Conservation (phyloP, 306 rosid genomes). For the Cucumis cinereus region DNA sequence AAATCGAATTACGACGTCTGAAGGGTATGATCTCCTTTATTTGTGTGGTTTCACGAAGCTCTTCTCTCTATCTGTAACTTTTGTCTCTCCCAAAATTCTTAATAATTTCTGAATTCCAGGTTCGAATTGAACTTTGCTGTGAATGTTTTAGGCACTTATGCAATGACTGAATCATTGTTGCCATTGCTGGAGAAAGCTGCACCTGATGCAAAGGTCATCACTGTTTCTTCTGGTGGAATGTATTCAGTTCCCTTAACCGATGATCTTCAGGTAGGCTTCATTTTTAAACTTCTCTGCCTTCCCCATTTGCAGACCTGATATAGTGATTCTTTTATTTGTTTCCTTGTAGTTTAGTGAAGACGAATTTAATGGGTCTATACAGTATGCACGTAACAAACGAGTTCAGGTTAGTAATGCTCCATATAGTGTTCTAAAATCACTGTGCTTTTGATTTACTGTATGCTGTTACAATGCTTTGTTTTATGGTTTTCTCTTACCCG, state of each 20-base stretch:
- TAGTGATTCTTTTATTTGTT: slow-evolving; percentile 6
- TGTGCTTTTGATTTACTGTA: background rate
- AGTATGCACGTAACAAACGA: slow-evolving; percentile 82
- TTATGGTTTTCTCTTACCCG: background rate
- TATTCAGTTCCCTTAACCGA: slow-evolving; percentile 58
- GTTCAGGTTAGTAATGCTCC: slow-evolving; percentile 42
- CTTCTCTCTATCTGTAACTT: background rate
- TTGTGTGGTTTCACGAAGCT: background rate
- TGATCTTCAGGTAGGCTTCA: slow-evolving; percentile 56
- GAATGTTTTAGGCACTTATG: slow-evolving; percentile 66
- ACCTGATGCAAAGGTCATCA: slow-evolving; percentile 85
- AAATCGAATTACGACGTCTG: slow-evolving; percentile 58
- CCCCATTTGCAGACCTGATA: background rate
- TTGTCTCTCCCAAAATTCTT: background rate
- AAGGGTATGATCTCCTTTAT: slow-evolving; percentile 46
- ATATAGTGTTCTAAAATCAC: background rate
- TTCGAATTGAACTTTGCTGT: slow-evolving; percentile 72
- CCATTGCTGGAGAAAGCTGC: slow-evolving; percentile 78
- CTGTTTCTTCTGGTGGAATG: slow-evolving; percentile 98
- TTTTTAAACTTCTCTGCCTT: background rate
- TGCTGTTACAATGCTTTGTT: background rate
- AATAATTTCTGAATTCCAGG: slow-evolving; percentile 28
- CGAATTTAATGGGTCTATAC: slow-evolving; percentile 52
- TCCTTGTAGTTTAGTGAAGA: slow-evolving; percentile 39
- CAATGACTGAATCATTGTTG: slow-evolving; percentile 60